Conservation (phyloP, 345 rosid genomes). For the Populus simonii region DNA sequence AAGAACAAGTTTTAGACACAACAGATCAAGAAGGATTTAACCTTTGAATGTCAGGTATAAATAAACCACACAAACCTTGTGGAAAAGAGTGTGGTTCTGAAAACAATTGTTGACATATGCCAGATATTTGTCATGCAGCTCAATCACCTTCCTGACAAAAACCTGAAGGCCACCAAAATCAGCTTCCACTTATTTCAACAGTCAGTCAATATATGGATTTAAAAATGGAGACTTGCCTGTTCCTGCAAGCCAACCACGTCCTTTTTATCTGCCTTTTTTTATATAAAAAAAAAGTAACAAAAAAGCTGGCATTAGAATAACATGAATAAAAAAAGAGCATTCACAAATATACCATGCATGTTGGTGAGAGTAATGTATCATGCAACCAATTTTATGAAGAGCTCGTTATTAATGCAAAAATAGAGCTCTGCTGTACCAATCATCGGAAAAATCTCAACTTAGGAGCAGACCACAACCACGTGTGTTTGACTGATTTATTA, state of each 20-base stretch:
- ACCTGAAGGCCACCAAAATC: constrained; percentile 25
- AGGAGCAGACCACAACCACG: neutral
- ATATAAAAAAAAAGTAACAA: neutral
- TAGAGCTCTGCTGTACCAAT: neutral
- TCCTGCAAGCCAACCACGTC: constrained; percentile 27
- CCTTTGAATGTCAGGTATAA: neutral
- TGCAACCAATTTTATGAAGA: neutral
- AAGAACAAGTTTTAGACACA: neutral
- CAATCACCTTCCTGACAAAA: constrained; percentile 34
- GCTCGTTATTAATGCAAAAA: neutral
- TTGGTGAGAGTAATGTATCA: neutral
- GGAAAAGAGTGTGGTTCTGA: constrained; percentile 34
- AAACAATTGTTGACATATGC: constrained; percentile 36
- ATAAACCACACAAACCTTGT: constrained; percentile 25
- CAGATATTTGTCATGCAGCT: constrained; percentile 41
- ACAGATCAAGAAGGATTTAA: neutral
- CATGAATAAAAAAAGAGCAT: neutral
- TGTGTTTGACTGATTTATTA: neutral
- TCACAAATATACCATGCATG: neutral
- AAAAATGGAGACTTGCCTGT: constrained; percentile 17
- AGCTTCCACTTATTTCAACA: neutral
- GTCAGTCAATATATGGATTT: neutral
- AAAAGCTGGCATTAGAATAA: constrained; percentile 1
- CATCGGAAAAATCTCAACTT: neutral
- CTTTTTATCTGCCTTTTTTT: constrained; percentile 21